Base-by-base conservation (phyloP, 257 asterid species). In the Anisodus tanguticus region DNA sequence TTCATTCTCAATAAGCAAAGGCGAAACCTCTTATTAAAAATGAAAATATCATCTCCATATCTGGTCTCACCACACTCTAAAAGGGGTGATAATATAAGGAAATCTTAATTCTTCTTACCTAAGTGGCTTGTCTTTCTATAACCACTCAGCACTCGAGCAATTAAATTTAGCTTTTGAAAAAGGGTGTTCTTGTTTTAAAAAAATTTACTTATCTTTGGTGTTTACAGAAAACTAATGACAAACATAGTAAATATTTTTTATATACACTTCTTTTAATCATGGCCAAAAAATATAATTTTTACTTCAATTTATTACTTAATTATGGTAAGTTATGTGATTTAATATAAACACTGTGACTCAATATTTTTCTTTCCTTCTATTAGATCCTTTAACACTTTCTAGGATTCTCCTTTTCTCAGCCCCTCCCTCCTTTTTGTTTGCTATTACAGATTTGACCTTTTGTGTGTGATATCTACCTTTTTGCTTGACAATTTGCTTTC, bases 371-470 rank as follows among this genome's bases (percentile, higher is more conserved):
- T 7, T 16, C 9, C 31, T 69, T 31, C 35, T 31, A 31, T 31
- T 31, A 31, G 35, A 74, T 74, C 81, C 63, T 76, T 31, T 12
- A 53, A 53, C 64, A 26, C 64, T 77, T 77, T 77, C 81, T 77
- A 53, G 82, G 82, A 77, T 77, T 77, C 82, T 83, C 85, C 85
- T 69, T 82, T 84, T 58, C 19, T 9, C 43, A 62, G 11, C 26
- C 49, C 64, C 59, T 47, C 63, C 16, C 16, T 54, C 83, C 83
- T 86, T 81, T 77, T 26, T 64, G 63, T 64, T 64, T 60, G 35
- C 35, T 31, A 49, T 51, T 80, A 51, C 86, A 79, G 63, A 83
- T 87, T 86, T 87, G 90, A 88, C 92, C 86, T 84, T 89, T 68
- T n/a, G 72, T 31, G 87, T 67, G 66, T 49, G 83, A 51, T 79